Evolutionary conservation across 2,329 filamentous ascomycete genomes (phyloP).

Genomic region (Rasamsonia emersonii): DNA sequence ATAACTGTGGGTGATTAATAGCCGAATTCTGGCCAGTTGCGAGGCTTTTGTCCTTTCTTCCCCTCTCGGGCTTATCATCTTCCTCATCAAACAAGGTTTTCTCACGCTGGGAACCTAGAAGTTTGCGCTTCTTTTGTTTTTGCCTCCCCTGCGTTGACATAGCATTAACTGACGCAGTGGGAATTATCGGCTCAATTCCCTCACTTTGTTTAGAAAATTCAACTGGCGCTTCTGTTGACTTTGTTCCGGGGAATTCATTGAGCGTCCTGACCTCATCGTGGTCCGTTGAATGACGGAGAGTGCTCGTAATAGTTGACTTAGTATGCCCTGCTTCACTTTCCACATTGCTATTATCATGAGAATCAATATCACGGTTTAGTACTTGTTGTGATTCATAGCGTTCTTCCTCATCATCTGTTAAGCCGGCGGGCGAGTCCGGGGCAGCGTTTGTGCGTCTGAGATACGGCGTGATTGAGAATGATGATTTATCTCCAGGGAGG

Average conservation of each 20-base stretch:
- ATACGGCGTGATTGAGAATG: constrained; percentile 90
- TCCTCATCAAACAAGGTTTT: constrained; percentile 64
- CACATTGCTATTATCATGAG: background rate
- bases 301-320: background rate
- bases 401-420: constrained; percentile 5
- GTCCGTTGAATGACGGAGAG: background rate
- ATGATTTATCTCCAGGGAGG: constrained; percentile 73
- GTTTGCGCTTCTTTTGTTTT: constrained; percentile 63
- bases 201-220: constrained; percentile 3
- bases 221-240: background rate
- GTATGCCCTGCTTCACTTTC: background rate
- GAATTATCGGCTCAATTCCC: constrained; percentile 23
- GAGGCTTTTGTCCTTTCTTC: constrained; percentile 19
- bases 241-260: constrained; percentile 1
- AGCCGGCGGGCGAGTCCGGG: constrained; percentile 22
- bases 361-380: background rate
- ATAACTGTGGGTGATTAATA: constrained; percentile 10
- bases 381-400: background rate
- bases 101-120: constrained; percentile 53
- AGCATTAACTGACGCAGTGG: constrained; percentile 13
- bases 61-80: constrained; percentile 41
- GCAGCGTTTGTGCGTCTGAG: constrained; percentile 65
- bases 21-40: constrained; percentile 14
- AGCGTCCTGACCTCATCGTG: constrained; percentile 6
- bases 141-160: constrained; percentile 20